Evolutionary conservation across 176 grass and related monocot species (phyloP).

Genomic region (Oryza glumipatula): DNA sequence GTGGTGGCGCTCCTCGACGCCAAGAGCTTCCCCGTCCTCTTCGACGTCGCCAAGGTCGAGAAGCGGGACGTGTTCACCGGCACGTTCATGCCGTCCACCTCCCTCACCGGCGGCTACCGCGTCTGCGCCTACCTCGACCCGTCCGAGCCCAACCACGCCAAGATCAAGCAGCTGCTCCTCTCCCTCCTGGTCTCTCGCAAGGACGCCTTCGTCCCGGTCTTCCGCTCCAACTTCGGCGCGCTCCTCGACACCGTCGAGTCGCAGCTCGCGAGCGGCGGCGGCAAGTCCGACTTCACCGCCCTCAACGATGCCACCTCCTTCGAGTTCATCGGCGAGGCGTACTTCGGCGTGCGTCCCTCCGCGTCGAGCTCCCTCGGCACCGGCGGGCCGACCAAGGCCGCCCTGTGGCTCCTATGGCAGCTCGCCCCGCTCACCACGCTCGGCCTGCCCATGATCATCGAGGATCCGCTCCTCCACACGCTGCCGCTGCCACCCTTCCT

Average conservation of each 20-base stretch:
- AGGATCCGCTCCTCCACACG: conserved; percentile 69
- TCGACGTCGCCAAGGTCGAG: conserved; percentile 77
- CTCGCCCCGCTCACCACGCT: conserved; percentile 57
- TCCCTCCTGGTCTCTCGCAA: conserved; percentile 62
- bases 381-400: conserved; percentile 38
- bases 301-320: conserved; percentile 69
- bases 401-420: conserved; percentile 70
- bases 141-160: conserved; percentile 60
- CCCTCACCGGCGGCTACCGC: conserved; percentile 73
- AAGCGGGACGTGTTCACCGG: conserved; percentile 69
- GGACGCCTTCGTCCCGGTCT: conserved; percentile 53
- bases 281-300: conserved; percentile 60
- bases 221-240: conserved; percentile 55
- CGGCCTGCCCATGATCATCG: conserved; percentile 57
- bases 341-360: conserved; percentile 62
- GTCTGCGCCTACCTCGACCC: conserved; percentile 78
- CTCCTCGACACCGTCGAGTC: conserved; percentile 62
- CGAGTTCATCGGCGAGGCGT: conserved; percentile 74
- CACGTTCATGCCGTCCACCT: conserved; percentile 72
- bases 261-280: conserved; percentile 32
- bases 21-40: conserved; percentile 75
- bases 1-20: conserved; percentile 72
- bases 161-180: conserved; percentile 72
- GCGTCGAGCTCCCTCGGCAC: conserved; percentile 15
- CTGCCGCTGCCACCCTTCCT: conserved; percentile 55